Conservation (phyloP, 106 monocot species). For the Apostasia ramifera region DNA sequence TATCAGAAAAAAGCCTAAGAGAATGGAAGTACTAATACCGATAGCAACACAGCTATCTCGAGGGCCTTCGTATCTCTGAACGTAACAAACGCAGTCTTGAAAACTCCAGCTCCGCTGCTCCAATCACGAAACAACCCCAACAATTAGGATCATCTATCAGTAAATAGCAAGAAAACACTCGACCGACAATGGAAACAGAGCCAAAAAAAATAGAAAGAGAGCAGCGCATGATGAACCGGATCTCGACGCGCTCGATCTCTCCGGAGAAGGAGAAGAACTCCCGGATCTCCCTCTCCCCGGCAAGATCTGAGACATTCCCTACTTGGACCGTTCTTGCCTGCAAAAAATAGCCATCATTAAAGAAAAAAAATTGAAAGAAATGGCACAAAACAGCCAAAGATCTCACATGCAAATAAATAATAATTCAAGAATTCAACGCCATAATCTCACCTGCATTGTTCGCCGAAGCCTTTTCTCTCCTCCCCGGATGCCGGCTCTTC, state of each 20-base stretch:
- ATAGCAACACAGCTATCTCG: constrained; percentile 83
- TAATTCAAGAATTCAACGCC: background rate
- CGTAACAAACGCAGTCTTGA: constrained; percentile 72
- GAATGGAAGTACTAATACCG: constrained; percentile 30
- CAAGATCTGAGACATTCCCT: constrained; percentile 89
- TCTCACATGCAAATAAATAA: background rate
- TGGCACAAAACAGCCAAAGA: background rate
- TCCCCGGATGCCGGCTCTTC: background rate
- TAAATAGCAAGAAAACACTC: background rate
- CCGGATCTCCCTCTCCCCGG: constrained; percentile 82
- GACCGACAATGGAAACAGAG: background rate
- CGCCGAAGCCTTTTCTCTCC: background rate
- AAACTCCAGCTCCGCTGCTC: constrained; percentile 21
- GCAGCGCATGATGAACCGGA: constrained; percentile 11
- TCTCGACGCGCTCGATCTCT: constrained; percentile 78
- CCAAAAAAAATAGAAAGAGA: constrained; percentile 5
- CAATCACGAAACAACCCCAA: background rate
- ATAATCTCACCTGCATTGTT: constrained; percentile 14
- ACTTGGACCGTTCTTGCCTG: constrained; percentile 70
- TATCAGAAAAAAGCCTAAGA: background rate
- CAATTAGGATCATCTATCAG: constrained; percentile 10
- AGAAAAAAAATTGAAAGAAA: constrained; percentile 3
- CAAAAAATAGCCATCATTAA: background rate
- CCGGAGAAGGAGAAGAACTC: constrained; percentile 99
- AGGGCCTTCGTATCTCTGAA: constrained; percentile 84